A percentile compares a stretch with the other conserved stretches of the same genome.
These are phyloP conservation scores for Apiospora rasikravindrae DNA, from an alignment of 2,329 filamentous ascomycete species.

Conservation along the genomic window DNA sequence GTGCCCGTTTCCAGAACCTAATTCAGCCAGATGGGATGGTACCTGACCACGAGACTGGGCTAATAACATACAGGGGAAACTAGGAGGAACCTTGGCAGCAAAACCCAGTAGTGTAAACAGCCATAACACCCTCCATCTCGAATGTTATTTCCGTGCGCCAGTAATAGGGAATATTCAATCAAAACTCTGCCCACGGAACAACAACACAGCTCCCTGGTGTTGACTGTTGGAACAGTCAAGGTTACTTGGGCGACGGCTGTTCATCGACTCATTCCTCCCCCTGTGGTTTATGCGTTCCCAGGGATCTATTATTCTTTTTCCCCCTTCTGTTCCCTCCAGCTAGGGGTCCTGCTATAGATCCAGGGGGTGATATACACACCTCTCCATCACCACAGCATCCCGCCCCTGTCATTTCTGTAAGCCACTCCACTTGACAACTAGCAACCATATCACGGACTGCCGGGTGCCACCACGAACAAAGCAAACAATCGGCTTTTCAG, in stretches of 20 bases:
- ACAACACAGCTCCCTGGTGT: background rate
- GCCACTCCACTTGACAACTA: slow-evolving; percentile 16
- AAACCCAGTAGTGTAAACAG: background rate
- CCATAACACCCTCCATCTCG: slow-evolving; percentile 9
- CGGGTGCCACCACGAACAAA: slow-evolving; percentile 13
- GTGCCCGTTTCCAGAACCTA: background rate
- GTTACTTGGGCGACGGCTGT: slow-evolving; percentile 4
- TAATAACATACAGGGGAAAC: background rate
- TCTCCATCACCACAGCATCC: slow-evolving; percentile 9
- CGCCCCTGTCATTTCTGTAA: slow-evolving; percentile 10
- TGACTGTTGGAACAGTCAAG: background rate
- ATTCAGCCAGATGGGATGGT: slow-evolving; percentile 4
- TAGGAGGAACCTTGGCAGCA: background rate
- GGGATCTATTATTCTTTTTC: slow-evolving; percentile 1
- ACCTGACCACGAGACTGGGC: background rate
- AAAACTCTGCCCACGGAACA: background rate
- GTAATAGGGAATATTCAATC: background rate
- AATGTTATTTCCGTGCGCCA: background rate
- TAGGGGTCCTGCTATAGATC: background rate
- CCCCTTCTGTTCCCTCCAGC: background rate
- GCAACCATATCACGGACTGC: slow-evolving; percentile 10
- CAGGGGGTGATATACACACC: slow-evolving; percentile 13
- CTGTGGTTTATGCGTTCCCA: slow-evolving; percentile 7
- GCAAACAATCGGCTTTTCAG: slow-evolving; percentile 10
- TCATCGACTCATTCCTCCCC: slow-evolving; percentile 1